phyloP scores from a whole-genome alignment of 331 rosid species.

The Quercus phellos region DNA sequence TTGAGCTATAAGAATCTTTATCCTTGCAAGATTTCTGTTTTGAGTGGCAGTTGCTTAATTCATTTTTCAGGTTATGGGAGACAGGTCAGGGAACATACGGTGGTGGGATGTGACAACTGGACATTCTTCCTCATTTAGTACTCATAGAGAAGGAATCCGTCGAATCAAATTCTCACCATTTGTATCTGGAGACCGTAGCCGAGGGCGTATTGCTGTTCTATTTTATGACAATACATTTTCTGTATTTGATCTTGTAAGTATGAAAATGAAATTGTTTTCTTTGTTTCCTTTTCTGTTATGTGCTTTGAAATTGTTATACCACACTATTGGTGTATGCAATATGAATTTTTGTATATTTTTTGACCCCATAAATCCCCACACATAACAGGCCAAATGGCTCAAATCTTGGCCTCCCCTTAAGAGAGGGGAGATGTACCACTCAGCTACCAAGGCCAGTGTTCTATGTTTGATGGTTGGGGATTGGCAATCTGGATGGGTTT shows the following conservation, averaged over 20 bases:
- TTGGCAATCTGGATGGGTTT: not conserved
- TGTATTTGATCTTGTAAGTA: slow-evolving; percentile 82
- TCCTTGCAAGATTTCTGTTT: slow-evolving; percentile 10
- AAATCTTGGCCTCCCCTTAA: not conserved
- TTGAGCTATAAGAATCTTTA: not conserved
- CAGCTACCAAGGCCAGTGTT: not conserved
- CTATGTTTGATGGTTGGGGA: not conserved
- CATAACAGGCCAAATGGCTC: not conserved
- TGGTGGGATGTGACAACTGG: slow-evolving; percentile 99
- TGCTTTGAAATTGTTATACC: slow-evolving; percentile 9
- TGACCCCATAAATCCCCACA: not conserved
- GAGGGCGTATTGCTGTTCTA: slow-evolving; percentile 92
- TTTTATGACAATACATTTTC: slow-evolving; percentile 95
- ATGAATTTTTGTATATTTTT: not conserved
- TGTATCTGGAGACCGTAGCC: slow-evolving; percentile 78
- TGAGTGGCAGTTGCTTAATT: slow-evolving; percentile 27
- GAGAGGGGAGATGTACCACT: not conserved
- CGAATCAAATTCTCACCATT: slow-evolving; percentile 92
- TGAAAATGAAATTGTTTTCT: not conserved
- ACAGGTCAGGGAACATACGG: slow-evolving; percentile 81
- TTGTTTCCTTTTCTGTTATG: slow-evolving; percentile 1
- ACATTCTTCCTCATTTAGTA: slow-evolving; percentile 87
- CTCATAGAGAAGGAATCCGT: slow-evolving; percentile 93
- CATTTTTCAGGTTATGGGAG: slow-evolving; percentile 91
- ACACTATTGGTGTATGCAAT: not conserved